Conservation (phyloP, 1,284 basidiomycete genomes). For the Neonothopanus nambi region DNA sequence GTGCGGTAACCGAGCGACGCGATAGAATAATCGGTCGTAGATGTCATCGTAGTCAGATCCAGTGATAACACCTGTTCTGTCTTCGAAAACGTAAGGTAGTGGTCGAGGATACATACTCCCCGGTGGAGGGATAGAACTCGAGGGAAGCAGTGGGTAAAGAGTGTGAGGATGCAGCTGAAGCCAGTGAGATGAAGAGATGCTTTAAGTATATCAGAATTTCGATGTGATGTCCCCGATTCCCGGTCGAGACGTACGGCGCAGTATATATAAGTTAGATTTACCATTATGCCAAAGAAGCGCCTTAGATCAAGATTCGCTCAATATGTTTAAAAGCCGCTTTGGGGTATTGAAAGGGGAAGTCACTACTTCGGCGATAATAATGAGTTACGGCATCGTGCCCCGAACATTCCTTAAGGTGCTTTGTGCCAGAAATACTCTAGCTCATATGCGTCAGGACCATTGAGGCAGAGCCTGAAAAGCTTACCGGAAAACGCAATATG, state of each 20-base stretch:
- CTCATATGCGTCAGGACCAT: no score
- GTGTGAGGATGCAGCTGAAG: not conserved
- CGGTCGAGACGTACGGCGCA: slow-evolving; percentile 1
- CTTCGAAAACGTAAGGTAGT: slow-evolving; percentile 61
- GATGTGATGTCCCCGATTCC: not conserved
- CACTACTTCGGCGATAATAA: no score
- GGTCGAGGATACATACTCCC: slow-evolving; percentile 9
- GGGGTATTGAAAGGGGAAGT: no score
- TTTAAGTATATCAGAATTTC: slow-evolving; percentile 4
- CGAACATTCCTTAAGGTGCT: no score
- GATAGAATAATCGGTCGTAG: slow-evolving; percentile 71
- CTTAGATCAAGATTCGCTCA: slow-evolving; percentile 1
- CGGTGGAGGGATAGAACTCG: not conserved
- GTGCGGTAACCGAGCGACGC: slow-evolving; percentile 48
- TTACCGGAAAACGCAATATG: no score
- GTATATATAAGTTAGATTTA: slow-evolving; percentile 4
- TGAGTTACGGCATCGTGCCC: no score
- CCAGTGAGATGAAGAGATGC: not conserved
- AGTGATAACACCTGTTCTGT: slow-evolving; percentile 60
- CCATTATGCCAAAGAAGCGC: slow-evolving; percentile 9
- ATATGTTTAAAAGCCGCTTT: slow-evolving; percentile 4
- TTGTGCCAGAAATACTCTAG: no score
- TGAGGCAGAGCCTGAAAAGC: no score
- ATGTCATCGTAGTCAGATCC: slow-evolving; percentile 70
- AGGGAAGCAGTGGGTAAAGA: not conserved